phyloP scores from a whole-genome alignment of 257 asterid genomes.

The Solanum ahanhuiri region DNA sequence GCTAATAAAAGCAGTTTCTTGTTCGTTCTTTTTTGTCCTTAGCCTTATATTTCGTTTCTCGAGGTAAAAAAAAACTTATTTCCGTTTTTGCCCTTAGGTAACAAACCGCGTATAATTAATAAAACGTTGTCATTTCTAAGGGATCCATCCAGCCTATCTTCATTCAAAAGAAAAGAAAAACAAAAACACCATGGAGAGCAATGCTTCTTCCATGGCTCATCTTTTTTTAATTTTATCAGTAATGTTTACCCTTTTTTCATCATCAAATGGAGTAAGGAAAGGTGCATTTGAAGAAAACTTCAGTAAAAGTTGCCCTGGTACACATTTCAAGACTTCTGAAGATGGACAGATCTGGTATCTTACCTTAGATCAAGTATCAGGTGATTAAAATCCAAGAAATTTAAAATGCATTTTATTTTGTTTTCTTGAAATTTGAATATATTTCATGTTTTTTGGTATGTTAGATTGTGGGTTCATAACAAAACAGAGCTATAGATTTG shows the following conservation, averaged over 20 bases:
- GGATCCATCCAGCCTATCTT: constrained; percentile 10
- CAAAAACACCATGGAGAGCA: constrained; percentile 30
- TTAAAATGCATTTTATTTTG: background rate
- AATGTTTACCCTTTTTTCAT: constrained; percentile 5
- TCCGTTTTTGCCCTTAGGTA: constrained; percentile 6
- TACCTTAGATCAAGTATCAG: constrained; percentile 60
- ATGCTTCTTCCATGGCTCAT: constrained; percentile 15
- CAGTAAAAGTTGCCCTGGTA: constrained; percentile 69
- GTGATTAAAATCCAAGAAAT: constrained; percentile 12
- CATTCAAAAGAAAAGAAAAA: background rate
- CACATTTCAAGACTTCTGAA: constrained; percentile 69
- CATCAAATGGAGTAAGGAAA: constrained; percentile 17
- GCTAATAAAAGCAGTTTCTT: background rate
- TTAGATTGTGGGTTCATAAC: constrained; percentile 87
- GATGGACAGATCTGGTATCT: constrained; percentile 94
- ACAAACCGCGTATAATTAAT: constrained; percentile 2
- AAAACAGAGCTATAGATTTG: constrained; percentile 74
- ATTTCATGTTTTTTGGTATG: background rate
- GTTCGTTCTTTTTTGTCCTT: background rate
- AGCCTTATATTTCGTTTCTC: background rate
- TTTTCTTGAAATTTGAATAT: background rate
- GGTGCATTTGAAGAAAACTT: constrained; percentile 50
- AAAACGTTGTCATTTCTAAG: background rate
- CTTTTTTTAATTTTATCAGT: constrained; percentile 20
- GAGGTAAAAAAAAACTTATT: background rate